These are phyloP conservation scores for Bruguiera gymnorhiza DNA, from an alignment of 345 rosid species.

Conservation along the genomic window DNA sequence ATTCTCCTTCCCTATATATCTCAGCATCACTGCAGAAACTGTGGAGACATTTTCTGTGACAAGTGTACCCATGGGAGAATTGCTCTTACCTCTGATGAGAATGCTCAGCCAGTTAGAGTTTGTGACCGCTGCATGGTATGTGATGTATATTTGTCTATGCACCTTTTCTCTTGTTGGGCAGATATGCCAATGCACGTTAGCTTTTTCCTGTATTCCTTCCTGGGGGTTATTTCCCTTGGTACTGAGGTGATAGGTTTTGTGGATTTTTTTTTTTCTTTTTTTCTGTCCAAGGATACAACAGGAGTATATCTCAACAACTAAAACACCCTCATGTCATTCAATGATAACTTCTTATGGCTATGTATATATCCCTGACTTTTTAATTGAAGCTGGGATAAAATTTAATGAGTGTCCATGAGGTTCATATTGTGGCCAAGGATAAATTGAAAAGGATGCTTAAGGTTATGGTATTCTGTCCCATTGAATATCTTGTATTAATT, in stretches of 20 bases:
- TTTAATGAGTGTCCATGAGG: neutral
- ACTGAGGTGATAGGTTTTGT: no score
- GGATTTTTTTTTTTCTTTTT: no score
- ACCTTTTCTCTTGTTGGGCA: neutral
- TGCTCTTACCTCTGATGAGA: slow-evolving; percentile 93
- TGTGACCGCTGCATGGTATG: slow-evolving; percentile 93
- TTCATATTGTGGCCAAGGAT: neutral
- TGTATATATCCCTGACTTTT: no score
- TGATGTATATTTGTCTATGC: slow-evolving; percentile 9
- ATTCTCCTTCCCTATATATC: neutral
- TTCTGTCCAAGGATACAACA: no score
- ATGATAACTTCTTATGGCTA: no score
- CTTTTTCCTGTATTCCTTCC: neutral
- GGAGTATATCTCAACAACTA: no score
- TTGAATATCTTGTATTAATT: neutral
- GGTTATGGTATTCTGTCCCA: neutral
- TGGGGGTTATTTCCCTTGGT: neutral
- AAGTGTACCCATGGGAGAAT: slow-evolving; percentile 92
- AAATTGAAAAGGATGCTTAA: neutral
- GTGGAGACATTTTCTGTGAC: slow-evolving; percentile 99
- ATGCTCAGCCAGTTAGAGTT: slow-evolving; percentile 91
- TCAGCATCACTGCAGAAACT: slow-evolving; percentile 99
- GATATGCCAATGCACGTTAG: no score
- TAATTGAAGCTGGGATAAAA: no score
- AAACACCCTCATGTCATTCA: no score